Evolutionary conservation across 495 filamentous ascomycete species (phyloP), one percentile per base, ranked within the genome.

Genomic region (Penicillium paradoxum): DNA sequence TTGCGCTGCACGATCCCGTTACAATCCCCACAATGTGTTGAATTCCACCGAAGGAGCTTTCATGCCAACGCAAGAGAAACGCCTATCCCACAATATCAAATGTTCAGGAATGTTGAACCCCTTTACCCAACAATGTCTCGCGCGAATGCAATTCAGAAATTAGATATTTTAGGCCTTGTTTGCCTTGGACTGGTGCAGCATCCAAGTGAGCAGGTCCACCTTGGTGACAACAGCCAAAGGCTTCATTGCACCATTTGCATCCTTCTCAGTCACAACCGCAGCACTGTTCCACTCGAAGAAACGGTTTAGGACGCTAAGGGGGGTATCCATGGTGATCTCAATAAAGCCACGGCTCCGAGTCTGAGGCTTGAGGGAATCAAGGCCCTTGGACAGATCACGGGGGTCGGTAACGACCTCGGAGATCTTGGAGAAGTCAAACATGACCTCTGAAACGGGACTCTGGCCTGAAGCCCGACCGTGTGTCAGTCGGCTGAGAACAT

Each of bases 201-300:
- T 77, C 83, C 88, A 98, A n/a, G 83, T 84, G 60, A 98, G 70
- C 57, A 98, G 66, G 74, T 98, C 93, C 15, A 98, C 93, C 79
- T 98, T 98, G 25, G 93, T 97, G 4, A 91, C 92, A 8, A 98
- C 83, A 15, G 95, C 93, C 30, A 91, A 76, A 6, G 95, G 91
- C 73, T 85, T 90, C 64, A 90, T 70, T 22, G 78, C 77, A 19
- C 75, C 81, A 55, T 73, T 75, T 33, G 69, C 73, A 46, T 77
- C 76, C 56, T 66, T 72, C 67, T 97, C 90, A 11, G 91, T 97
- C 1, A 97, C 90, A 44, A 97, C 80, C 2, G 93, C 95, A 13
- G 93, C 91, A 63, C 86, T 90, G 69, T 97, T 97, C 89, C 95
- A 97, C 70, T 96, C 91, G 60, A 98, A 90, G 74, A 98, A 98